Base-by-base conservation (phyloP, 2,329 filamentous ascomycete species). In the Talaromyces funiculosus region DNA sequence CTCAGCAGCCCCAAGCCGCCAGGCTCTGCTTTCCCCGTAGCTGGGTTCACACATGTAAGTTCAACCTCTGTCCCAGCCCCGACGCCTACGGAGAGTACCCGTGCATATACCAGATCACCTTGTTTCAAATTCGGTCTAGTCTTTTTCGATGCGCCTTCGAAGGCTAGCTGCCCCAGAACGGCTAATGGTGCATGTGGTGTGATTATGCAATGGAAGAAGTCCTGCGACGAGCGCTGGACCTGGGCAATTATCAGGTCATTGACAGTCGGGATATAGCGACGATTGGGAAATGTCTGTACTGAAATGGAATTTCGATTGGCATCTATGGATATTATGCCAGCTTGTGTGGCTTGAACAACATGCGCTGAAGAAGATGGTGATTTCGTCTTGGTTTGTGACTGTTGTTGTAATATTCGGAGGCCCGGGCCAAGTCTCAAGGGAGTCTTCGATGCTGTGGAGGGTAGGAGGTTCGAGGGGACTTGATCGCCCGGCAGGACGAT, bases 121-220 rank as follows among this genome's bases (percentile, higher is more conserved):
- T 85, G 71, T 29, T 82, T 79, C 45, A 97, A 83, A 64, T 90
- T 82, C 0, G 94, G 94, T 1, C 92, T 84, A 2, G 90, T 96
- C 78, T 97, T 97, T 75, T 92, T 94, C 47, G 89, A 91, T 18
- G 92, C 94, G 64, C 87, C 86, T 75, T 97, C 93, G 73, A 99
- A 99, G n/a, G 92, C 86, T 20, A 97, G 82, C 66, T 96, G 90
- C 0, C 90, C 91, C 0, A 97, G 85, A 18, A 90, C 80, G 0
- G 90, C 91, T 62, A 77, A 75, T 0, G 82, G 77, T 5, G 82
- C 83, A 68, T 86, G 78, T 8, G 83, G 82, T 29, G 90, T 88
- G 57, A 97, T 81, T 66, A 83, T 81, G 73, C 92, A 92, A 74
- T 89, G 87, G 81, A 90, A 97, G 72, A 84, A 83, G 67, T 97